phyloP scores from a whole-genome alignment of 164 flowering plant species.

The Aristolochia californica region DNA sequence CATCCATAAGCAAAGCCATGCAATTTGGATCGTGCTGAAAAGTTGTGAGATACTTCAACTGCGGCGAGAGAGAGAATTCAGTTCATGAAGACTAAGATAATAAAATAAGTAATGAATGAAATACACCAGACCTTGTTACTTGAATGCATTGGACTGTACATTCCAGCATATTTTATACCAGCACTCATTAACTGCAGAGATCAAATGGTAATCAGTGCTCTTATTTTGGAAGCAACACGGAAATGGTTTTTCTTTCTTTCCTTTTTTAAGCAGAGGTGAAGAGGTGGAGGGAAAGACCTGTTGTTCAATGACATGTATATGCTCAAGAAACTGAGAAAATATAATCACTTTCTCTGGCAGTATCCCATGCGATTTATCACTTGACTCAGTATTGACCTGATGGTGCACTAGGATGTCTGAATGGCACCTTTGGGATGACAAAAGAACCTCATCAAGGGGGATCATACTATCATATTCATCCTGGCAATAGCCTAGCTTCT shows the following conservation, averaged over 20 bases:
- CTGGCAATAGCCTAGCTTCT: slow-evolving; percentile 12
- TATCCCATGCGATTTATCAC: slow-evolving; percentile 10
- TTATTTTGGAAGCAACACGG: not conserved
- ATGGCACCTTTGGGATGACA: slow-evolving; percentile 11
- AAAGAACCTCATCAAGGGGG: slow-evolving; percentile 8
- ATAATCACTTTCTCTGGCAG: slow-evolving; percentile 68
- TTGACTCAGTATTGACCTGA: slow-evolving; percentile 9
- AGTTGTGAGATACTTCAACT: slow-evolving; percentile 68
- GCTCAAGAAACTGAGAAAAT: slow-evolving; percentile 98
- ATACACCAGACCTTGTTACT: slow-evolving; percentile 51
- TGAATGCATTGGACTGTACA: slow-evolving; percentile 97
- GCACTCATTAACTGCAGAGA: slow-evolving; percentile 45
- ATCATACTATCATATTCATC: slow-evolving; percentile 11
- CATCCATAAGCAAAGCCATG: slow-evolving; percentile 93
- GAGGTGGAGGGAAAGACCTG: slow-evolving; percentile 44
- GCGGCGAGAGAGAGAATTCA: slow-evolving; percentile 14
- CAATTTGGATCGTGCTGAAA: slow-evolving; percentile 74
- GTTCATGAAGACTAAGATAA: not conserved
- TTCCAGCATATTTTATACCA: slow-evolving; percentile 66
- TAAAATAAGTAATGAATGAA: not conserved
- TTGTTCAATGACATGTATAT: slow-evolving; percentile 87
- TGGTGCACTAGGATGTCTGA: slow-evolving; percentile 11
- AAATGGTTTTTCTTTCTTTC: not conserved
- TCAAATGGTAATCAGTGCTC: not conserved
- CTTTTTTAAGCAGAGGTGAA: not conserved